phyloP scores from a whole-genome alignment of 2,329 filamentous ascomycete genomes.

The Colletotrichum sp. region DNA sequence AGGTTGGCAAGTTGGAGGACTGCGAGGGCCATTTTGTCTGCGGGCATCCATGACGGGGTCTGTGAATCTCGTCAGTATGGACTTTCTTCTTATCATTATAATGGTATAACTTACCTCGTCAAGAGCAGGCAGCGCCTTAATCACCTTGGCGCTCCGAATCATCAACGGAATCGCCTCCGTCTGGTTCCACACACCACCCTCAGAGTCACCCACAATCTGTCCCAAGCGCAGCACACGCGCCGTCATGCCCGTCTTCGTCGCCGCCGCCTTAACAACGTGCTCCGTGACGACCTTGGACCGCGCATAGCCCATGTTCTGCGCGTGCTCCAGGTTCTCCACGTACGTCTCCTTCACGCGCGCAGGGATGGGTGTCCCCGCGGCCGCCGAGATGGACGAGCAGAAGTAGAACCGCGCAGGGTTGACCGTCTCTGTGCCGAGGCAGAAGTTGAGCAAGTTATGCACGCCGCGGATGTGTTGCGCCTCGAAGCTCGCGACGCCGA shows the following conservation, averaged over 20 bases:
- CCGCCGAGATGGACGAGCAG: conserved; percentile 49
- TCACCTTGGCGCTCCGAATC: conserved; percentile 48
- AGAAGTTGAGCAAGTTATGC: conserved; percentile 48
- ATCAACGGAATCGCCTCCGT: conserved; percentile 56
- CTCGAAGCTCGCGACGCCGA: conserved; percentile 53
- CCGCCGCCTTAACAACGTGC: conserved; percentile 41
- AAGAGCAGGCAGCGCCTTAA: conserved; percentile 49
- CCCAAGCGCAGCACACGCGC: conserved; percentile 44
- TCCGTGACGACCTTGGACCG: conserved; percentile 55
- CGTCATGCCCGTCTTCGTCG: conserved; percentile 31
- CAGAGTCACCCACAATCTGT: conserved; percentile 53
- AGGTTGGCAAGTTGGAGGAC: conserved; percentile 36
- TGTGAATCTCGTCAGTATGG: not conserved
- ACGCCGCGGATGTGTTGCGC: conserved; percentile 47
- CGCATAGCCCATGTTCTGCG: conserved; percentile 57
- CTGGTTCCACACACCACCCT: conserved; percentile 51
- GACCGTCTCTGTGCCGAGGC: conserved; percentile 33
- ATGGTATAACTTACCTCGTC: conserved; percentile 30
- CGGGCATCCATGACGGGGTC: conserved; percentile 42
- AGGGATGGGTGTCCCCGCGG: conserved; percentile 40
- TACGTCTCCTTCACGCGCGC: conserved; percentile 40
- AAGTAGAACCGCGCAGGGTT: conserved; percentile 46
- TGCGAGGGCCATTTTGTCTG: conserved; percentile 38
- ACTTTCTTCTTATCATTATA: no score
- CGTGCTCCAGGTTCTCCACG: conserved; percentile 38